Evolutionary conservation across 1,139 yeast genomes (phyloP), one percentile per base, ranked within the genome.

Genomic region (Meyerozyma athensensis): DNA sequence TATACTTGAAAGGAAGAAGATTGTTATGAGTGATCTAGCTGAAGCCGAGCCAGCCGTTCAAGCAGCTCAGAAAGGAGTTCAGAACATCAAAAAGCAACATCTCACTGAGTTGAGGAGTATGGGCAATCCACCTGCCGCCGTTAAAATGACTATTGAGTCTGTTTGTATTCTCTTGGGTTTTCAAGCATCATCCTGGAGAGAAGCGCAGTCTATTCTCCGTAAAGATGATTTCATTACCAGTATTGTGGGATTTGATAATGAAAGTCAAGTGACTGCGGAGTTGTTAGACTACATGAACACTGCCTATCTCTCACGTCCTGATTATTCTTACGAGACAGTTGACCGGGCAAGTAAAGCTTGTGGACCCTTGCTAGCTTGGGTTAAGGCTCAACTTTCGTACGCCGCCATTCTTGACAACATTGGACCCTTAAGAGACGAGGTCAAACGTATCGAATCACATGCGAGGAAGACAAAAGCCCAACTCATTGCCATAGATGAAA

Each of bases 281-380:
- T 51, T 80, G 21, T 63, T 86, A 32, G 54, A 59, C 3, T 70
- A 61, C 41, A 79, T 86, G 83, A 80, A 79, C 38, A 50, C 58
- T 2, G 68, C 65, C 0, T 92, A 85, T 49, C 61, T 90, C 19
- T 62, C 81, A 0, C 63, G 81, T 39, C 74, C 81, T 0, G 84
- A 77, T 38, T 90, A 74, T 52, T 86, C 75, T 34, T 84, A 65
- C 50, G 92, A 83, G 38, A 63, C 83, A 0, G 96, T 86, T 0
- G 79, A 86, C 51, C 68, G 97, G 36, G 97, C 97, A 3, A 84
- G 95, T 60, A 87, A 86, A 53, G 97, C 97, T 0, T 89, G 97
- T 65, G 97, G 97, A 0, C 98, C 98, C 0, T 64, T 92, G 35
- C 57, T 86, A 20, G 82, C 81, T 45, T 92, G 98, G 98, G 94